phyloP scores from a whole-genome alignment of 2,329 filamentous ascomycete genomes.

The Acarospora socialis region DNA sequence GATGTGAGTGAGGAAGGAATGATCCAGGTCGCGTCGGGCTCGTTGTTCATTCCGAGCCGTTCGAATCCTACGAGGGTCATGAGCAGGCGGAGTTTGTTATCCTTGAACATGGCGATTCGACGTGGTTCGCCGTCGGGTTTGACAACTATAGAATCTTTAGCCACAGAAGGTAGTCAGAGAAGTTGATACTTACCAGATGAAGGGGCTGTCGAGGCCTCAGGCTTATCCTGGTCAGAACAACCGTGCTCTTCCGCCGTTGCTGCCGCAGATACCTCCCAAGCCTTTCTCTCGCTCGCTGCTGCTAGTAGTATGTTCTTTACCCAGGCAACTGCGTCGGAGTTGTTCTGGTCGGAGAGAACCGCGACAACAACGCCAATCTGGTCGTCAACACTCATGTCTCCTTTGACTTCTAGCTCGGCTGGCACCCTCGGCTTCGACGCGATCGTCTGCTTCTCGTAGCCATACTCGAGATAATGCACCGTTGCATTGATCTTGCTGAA shows the following conservation, averaged over 20 bases:
- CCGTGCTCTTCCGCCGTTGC: conserved; percentile 39
- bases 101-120: conserved; percentile 69
- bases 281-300: conserved; percentile 57
- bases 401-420: conserved; percentile 71
- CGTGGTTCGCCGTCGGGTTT: conserved; percentile 51
- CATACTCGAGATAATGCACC: conserved; percentile 77
- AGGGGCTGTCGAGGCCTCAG: conserved; percentile 28
- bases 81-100: conserved; percentile 72
- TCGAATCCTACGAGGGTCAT: conserved; percentile 63
- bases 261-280: conserved; percentile 61
- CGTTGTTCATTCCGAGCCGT: conserved; percentile 51
- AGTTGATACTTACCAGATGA: conserved; percentile 37
- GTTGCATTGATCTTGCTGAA: conserved; percentile 85
- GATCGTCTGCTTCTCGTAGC: conserved; percentile 65
- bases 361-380: conserved; percentile 71
- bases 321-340: conserved; percentile 67
- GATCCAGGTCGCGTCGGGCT: conserved; percentile 63
- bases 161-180: conserved; percentile 13
- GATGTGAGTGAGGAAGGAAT: conserved; percentile 54
- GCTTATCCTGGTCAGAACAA: conserved; percentile 20
- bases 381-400: conserved; percentile 46
- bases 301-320: conserved; percentile 55
- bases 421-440: conserved; percentile 53
- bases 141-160: conserved; percentile 35
- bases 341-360: conserved; percentile 64